Conservation (phyloP, 2,329 filamentous ascomycete species). For the Claviceps quebecensis region DNA sequence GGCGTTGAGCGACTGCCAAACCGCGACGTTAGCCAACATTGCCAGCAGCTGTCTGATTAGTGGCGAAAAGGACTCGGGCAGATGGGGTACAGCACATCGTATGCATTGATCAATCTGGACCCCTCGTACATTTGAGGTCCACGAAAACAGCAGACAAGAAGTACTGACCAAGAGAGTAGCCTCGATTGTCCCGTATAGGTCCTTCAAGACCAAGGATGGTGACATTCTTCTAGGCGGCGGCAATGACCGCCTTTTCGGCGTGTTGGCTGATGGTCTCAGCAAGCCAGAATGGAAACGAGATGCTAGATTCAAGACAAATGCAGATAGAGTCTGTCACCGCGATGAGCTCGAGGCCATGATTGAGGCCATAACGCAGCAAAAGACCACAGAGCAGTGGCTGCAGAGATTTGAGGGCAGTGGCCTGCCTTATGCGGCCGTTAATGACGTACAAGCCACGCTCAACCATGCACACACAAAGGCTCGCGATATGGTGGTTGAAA, state of each 20-base stretch:
- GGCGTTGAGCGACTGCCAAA: slow-evolving; percentile 83
- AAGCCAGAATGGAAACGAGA: slow-evolving; percentile 47
- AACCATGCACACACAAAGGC: slow-evolving; percentile 75
- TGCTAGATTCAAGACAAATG: slow-evolving; percentile 45
- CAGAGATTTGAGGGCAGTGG: slow-evolving; percentile 76
- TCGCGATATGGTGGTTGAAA: slow-evolving; percentile 76
- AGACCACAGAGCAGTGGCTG: slow-evolving; percentile 81
- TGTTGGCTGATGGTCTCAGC: slow-evolving; percentile 47
- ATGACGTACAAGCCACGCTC: slow-evolving; percentile 76
- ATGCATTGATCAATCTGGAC: slow-evolving; percentile 13
- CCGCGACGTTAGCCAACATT: slow-evolving; percentile 87
- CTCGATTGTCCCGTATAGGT: slow-evolving; percentile 92
- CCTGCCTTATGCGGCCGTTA: slow-evolving; percentile 85
- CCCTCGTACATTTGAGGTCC: no score
- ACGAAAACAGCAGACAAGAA: not conserved
- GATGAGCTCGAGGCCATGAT: slow-evolving; percentile 64
- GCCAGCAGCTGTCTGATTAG: slow-evolving; percentile 84
- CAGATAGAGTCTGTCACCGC: slow-evolving; percentile 55
- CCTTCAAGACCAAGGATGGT: slow-evolving; percentile 63
- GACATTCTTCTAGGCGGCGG: slow-evolving; percentile 57
- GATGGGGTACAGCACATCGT: slow-evolving; percentile 97
- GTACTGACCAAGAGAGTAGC: slow-evolving; percentile 32
- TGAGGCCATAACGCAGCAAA: slow-evolving; percentile 57
- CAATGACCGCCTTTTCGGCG: slow-evolving; percentile 56
- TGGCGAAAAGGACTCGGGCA: slow-evolving; percentile 70